A percentile compares a stretch with the other conserved stretches of the same genome.
Evolutionary conservation across 352 stramenopile genomes (phyloP).

Genomic region (Globisporangium radiosum): DNA sequence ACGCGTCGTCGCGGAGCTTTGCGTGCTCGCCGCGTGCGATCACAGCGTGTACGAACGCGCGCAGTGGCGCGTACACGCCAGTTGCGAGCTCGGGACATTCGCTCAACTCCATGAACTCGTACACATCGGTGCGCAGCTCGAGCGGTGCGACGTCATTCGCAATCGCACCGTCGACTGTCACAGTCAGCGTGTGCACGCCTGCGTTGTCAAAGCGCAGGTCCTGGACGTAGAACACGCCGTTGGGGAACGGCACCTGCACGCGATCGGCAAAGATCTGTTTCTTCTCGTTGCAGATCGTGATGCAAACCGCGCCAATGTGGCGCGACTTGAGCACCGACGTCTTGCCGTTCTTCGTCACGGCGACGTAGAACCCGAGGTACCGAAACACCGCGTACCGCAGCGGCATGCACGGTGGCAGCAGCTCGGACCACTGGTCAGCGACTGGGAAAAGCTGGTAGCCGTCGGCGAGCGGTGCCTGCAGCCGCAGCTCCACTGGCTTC

Average conservation of each 20-base stretch:
- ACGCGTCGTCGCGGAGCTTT: constrained; percentile 49
- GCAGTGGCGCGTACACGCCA: constrained; percentile 53
- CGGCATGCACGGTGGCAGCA: constrained; percentile 52
- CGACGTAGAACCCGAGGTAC: constrained; percentile 74
- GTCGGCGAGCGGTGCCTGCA: constrained; percentile 31
- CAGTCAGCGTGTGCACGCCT: constrained; percentile 55
- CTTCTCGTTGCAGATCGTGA: constrained; percentile 74
- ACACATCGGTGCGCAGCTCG: constrained; percentile 60
- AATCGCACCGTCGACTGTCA: constrained; percentile 49
- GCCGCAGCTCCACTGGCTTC: constrained; percentile 51
- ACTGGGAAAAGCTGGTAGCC: constrained; percentile 61
- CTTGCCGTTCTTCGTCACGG: constrained; percentile 53
- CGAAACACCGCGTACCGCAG: constrained; percentile 75
- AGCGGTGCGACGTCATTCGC: constrained; percentile 43
- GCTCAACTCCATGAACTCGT: constrained; percentile 76
- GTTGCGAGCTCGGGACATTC: constrained; percentile 45
- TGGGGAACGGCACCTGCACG: constrained; percentile 50
- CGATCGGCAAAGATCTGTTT: constrained; percentile 67
- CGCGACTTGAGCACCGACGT: constrained; percentile 52
- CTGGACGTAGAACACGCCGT: constrained; percentile 79
- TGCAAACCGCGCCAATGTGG: constrained; percentile 37
- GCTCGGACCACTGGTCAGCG: constrained; percentile 67
- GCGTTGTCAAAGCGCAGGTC: constrained; percentile 54
- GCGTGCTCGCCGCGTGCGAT: constrained; percentile 34
- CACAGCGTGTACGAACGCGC: constrained; percentile 44